Percentiles rank a stretch among this genome's conserved stretches.
Conservation (phyloP, 2,329 filamentous ascomycete genomes). For the Botrytis galanthina region DNA sequence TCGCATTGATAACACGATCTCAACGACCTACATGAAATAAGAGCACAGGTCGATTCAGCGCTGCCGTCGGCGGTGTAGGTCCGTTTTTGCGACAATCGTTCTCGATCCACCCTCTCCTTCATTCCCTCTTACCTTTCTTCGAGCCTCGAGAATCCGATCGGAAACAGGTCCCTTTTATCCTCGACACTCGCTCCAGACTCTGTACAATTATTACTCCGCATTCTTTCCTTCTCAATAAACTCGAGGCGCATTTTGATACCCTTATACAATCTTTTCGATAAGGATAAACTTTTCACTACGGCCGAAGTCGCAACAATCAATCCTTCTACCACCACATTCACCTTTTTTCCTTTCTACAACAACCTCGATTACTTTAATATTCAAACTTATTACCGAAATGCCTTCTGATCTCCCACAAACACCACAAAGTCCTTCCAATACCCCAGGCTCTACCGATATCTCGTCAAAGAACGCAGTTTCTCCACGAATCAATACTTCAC, state of each 20-base stretch:
- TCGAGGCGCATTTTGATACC: conserved; percentile 20
- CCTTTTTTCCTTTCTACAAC: not conserved
- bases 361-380: conserved; percentile 20
- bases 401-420: conserved; percentile 63
- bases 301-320: not conserved
- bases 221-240: not conserved
- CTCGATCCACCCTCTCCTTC: conserved; percentile 24
- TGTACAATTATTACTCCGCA: not conserved
- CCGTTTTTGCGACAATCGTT: conserved; percentile 26
- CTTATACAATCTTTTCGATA: conserved; percentile 8
- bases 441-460: conserved; percentile 48
- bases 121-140: conserved; percentile 14
- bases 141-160: conserved; percentile 17
- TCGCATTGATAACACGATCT: conserved; percentile 20
- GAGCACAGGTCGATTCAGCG: conserved; percentile 20
- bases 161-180: conserved; percentile 17
- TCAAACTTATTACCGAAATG: conserved; percentile 44
- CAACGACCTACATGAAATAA: conserved; percentile 28
- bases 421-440: conserved; percentile 65
- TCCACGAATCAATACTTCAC: conserved; percentile 43
- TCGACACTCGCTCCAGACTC: conserved; percentile 2
- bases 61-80: conserved; percentile 28
- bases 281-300: conserved; percentile 4
- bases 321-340: not conserved
- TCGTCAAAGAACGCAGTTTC: conserved; percentile 49